Evolutionary conservation across 2,329 filamentous ascomycete genomes (phyloP).

Genomic region (Calonectria ilicicola): DNA sequence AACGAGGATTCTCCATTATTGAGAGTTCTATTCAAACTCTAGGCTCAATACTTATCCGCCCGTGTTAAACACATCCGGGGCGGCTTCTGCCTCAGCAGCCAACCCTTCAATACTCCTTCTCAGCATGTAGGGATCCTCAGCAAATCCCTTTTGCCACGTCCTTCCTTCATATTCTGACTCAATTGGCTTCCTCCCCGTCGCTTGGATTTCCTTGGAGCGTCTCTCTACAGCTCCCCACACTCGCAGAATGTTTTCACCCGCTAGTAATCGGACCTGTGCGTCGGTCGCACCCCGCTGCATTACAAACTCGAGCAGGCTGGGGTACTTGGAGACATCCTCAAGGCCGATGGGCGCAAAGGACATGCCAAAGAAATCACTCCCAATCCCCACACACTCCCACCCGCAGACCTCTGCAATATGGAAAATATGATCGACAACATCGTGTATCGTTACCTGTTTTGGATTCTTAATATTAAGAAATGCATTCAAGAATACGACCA

Average conservation of each 20-base stretch:
- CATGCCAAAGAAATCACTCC: conserved; percentile 52
- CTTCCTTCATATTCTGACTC: conserved; percentile 46
- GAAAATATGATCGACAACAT: conserved; percentile 51
- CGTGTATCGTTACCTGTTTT: conserved; percentile 46
- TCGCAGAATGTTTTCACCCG: conserved; percentile 23
- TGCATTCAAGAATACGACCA: conserved; percentile 53
- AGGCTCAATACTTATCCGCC: background rate
- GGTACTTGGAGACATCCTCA: conserved; percentile 51
- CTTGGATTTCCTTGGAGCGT: conserved; percentile 37
- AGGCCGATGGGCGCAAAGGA: conserved; percentile 41
- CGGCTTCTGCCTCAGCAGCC: background rate
- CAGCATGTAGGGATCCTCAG: conserved; percentile 5
- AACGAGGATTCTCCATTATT: no score
- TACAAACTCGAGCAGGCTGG: conserved; percentile 44
- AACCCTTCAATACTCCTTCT: background rate
- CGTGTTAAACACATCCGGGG: background rate
- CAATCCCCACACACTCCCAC: conserved; percentile 53
- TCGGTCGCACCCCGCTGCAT: conserved; percentile 47
- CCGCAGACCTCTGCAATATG: conserved; percentile 47
- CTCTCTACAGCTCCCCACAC: conserved; percentile 45
- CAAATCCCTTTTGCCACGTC: conserved; percentile 42
- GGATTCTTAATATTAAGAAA: conserved; percentile 47
- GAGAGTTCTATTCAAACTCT: no score
- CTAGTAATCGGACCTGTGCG: conserved; percentile 41
- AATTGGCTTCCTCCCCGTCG: conserved; percentile 35